These are phyloP conservation scores for Pichia heedii DNA, from an alignment of 805 yeast species.

Conservation along the genomic window DNA sequence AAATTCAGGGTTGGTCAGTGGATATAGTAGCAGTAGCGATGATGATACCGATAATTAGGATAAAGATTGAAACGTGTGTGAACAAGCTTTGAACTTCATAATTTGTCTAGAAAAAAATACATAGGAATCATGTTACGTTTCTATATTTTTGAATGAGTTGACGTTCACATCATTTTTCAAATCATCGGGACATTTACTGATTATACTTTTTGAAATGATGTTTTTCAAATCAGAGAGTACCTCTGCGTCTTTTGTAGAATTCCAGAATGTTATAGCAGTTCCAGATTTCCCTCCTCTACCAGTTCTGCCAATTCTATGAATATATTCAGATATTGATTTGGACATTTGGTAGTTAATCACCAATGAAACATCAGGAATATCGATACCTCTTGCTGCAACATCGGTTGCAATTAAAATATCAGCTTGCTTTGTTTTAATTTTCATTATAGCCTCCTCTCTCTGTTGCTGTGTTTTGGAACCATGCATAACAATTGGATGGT, in stretches of 20 bases:
- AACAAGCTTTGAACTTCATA: too few relatives aligned
- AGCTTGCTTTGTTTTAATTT: conserved; percentile 45
- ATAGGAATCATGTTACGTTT: background rate
- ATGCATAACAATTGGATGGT: conserved; percentile 57
- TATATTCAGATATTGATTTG: conserved; percentile 66
- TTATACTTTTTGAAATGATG: conserved; percentile 35
- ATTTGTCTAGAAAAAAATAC: too few relatives aligned
- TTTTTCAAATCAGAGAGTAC: conserved; percentile 42
- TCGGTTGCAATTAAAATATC: conserved; percentile 83
- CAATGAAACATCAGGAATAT: conserved; percentile 75
- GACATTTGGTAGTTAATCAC: conserved; percentile 87
- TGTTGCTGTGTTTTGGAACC: conserved; percentile 82
- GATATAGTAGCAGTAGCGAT: conserved; percentile 10
- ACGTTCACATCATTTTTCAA: conserved; percentile 11
- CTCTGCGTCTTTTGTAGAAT: conserved; percentile 40
- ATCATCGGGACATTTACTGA: conserved; percentile 34
- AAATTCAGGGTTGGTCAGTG: background rate
- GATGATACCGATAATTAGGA: too few relatives aligned
- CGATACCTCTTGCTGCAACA: conserved; percentile 94
- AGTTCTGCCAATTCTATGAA: conserved; percentile 93
- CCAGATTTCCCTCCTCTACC: conserved; percentile 91
- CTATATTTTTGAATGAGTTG: conserved; percentile 3
- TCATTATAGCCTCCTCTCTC: conserved; percentile 67
- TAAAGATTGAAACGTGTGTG: background rate
- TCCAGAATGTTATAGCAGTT: conserved; percentile 63